Conservation (phyloP, 2,329 filamentous ascomycete genomes). For the Ramichloridium luteum region DNA sequence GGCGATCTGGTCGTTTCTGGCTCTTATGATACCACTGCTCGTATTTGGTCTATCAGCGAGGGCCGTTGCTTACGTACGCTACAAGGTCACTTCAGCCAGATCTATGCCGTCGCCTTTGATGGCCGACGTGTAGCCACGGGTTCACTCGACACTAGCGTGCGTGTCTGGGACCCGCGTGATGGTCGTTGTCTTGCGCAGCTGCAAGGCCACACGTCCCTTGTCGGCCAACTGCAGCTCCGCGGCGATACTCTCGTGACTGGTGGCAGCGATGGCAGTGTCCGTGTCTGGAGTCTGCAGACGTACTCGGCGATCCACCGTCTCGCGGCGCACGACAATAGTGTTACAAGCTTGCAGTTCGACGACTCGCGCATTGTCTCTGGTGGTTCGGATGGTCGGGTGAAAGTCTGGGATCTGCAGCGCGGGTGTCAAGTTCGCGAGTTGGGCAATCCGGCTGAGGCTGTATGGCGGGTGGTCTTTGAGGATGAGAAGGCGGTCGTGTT, state of each 20-base stretch:
- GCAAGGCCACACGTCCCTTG: slow-evolving; percentile 91
- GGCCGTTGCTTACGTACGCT: slow-evolving; percentile 84
- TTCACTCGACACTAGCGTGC: slow-evolving; percentile 88
- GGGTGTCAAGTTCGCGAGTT: slow-evolving; percentile 84
- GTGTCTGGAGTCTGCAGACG: slow-evolving; percentile 87
- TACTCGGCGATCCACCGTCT: slow-evolving; percentile 88
- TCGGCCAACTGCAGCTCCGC: slow-evolving; percentile 92
- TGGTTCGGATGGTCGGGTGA: slow-evolving; percentile 92
- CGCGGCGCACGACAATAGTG: slow-evolving; percentile 94
- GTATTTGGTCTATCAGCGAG: slow-evolving; percentile 96
- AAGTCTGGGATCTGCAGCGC: slow-evolving; percentile 93
- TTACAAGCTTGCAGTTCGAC: slow-evolving; percentile 94
- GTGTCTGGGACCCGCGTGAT: slow-evolving; percentile 65
- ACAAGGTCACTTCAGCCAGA: slow-evolving; percentile 93
- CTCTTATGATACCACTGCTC: slow-evolving; percentile 92
- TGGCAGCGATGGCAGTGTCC: slow-evolving; percentile 87
- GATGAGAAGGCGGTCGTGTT: slow-evolving; percentile 97
- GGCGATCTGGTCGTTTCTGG: slow-evolving; percentile 96
- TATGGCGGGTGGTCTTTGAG: slow-evolving; percentile 96
- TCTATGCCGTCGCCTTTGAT: slow-evolving; percentile 97
- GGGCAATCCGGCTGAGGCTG: slow-evolving; percentile 80
- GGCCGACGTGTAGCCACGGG: slow-evolving; percentile 87
- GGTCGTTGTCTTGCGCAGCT: slow-evolving; percentile 74
- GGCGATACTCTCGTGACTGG: slow-evolving; percentile 91
- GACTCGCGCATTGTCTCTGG: slow-evolving; percentile 91